Conservation (phyloP, 2,329 filamentous ascomycete genomes). For the Colletotrichum endophyticum region DNA sequence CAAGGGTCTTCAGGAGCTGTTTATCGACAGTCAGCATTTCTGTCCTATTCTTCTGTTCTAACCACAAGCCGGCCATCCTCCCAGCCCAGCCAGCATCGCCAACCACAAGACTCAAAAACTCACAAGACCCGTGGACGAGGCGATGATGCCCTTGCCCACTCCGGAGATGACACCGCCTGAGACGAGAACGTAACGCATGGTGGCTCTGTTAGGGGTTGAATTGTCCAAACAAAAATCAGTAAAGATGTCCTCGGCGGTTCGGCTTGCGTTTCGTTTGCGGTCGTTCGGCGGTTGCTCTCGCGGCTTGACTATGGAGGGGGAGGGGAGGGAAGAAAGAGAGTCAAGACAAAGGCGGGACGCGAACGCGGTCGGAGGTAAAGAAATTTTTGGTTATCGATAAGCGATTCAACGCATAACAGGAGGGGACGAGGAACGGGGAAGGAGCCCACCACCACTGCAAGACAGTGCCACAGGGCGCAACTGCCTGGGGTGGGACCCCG, state of each 20-base stretch:
- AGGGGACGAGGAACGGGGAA: not conserved
- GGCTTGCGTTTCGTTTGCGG: not conserved
- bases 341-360: conserved; percentile 15
- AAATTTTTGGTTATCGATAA: conserved; percentile 23
- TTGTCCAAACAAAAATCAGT: not conserved
- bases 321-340: conserved; percentile 21
- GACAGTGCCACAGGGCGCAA: not conserved
- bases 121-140: conserved; percentile 65
- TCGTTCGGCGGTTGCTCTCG: conserved; percentile 10
- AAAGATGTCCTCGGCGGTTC: not conserved
- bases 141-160: conserved; percentile 68
- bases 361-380: conserved; percentile 21
- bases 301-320: conserved; percentile 11
- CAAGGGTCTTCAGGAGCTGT: conserved; percentile 79
- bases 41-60: not conserved
- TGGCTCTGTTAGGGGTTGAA: not conserved
- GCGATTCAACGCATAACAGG: conserved; percentile 7
- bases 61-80: not conserved
- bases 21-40: conserved; percentile 30
- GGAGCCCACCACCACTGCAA: not conserved
- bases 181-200: conserved; percentile 33
- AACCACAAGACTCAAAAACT: not conserved
- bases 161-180: conserved; percentile 58
- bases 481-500: not conserved
- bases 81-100: not conserved